Conservation (phyloP, 1,284 basidiomycete species). For the Pyrrhoderma lamaoense region DNA sequence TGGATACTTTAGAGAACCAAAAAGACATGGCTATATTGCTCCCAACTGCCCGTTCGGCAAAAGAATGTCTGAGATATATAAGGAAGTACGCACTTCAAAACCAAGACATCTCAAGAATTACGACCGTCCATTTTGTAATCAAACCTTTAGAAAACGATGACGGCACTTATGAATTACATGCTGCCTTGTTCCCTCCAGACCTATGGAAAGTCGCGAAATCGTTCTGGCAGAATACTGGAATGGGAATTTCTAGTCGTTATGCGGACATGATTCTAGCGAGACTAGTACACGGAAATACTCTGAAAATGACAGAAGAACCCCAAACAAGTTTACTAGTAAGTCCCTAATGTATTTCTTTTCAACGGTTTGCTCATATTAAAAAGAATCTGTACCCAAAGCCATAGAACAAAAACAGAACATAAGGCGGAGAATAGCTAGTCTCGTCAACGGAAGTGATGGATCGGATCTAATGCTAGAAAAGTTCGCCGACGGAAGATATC, state of each 20-base stretch:
- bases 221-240: conserved; percentile 95
- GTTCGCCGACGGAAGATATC: conserved; percentile 37
- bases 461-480: conserved; percentile 18
- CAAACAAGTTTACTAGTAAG: neutral
- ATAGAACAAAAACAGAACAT: conserved; percentile 4
- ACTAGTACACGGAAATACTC: neutral
- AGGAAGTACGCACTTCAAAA: no score
- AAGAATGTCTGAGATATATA: conserved; percentile 72
- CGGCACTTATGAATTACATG: conserved; percentile 56
- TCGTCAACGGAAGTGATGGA: conserved; percentile 4
- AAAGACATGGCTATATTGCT: conserved; percentile 70
- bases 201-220: conserved; percentile 71
- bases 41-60: conserved; percentile 67
- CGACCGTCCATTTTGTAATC: conserved; percentile 70
- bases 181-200: conserved; percentile 69
- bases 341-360: neutral
- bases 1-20: conserved; percentile 59
- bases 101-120: conserved; percentile 39
- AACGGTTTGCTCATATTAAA: neutral
- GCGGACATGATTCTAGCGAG: conserved; percentile 74
- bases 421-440: conserved; percentile 5
- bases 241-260: conserved; percentile 83
- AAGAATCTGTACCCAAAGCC: conserved; percentile 3
- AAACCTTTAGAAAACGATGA: conserved; percentile 21
- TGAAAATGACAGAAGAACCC: neutral